Conservation (phyloP, 805 yeast genomes). For the Kluyveromyces lactis region DNA sequence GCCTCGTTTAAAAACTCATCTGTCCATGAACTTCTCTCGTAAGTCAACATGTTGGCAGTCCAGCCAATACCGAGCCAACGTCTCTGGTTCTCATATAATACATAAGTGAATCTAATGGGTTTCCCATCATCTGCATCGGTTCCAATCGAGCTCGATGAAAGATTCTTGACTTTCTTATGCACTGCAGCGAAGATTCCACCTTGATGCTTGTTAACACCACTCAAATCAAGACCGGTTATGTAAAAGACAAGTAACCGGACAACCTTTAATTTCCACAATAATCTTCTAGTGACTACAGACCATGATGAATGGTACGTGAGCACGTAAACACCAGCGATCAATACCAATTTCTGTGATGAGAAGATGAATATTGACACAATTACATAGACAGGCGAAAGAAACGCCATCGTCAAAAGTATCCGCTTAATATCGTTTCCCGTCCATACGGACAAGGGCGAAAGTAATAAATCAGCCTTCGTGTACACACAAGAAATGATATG, state of each 20-base stretch:
- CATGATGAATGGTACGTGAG: conserved; percentile 83
- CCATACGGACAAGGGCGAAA: conserved; percentile 76
- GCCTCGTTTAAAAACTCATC: conserved; percentile 90
- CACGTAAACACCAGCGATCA: conserved; percentile 49
- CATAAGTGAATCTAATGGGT: conserved; percentile 80
- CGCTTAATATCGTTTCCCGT: conserved; percentile 74
- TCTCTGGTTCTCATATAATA: conserved; percentile 88
- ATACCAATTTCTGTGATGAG: conserved; percentile 58
- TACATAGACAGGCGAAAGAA: conserved; percentile 79
- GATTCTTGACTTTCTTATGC: conserved; percentile 31
- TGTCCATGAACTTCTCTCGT: conserved; percentile 95
- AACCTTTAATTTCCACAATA: conserved; percentile 73
- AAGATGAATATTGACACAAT: conserved; percentile 58
- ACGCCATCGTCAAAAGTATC: conserved; percentile 72
- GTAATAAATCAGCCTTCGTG: conserved; percentile 64
- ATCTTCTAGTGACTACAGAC: conserved; percentile 71
- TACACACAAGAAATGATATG: conserved; percentile 68
- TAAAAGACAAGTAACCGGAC: conserved; percentile 69
- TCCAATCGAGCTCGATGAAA: conserved; percentile 21
- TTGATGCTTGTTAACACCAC: conserved; percentile 35
- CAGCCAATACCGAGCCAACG: conserved; percentile 98
- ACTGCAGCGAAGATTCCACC: conserved; percentile 38
- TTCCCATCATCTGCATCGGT: conserved; percentile 30
- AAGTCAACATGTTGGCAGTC: conserved; percentile 85
- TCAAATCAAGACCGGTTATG: conserved; percentile 79